These are phyloP conservation scores for Rhodosporidiobolus sp. DNA, from an alignment of 768 basidiomycete genomes.

Conservation along the genomic window DNA sequence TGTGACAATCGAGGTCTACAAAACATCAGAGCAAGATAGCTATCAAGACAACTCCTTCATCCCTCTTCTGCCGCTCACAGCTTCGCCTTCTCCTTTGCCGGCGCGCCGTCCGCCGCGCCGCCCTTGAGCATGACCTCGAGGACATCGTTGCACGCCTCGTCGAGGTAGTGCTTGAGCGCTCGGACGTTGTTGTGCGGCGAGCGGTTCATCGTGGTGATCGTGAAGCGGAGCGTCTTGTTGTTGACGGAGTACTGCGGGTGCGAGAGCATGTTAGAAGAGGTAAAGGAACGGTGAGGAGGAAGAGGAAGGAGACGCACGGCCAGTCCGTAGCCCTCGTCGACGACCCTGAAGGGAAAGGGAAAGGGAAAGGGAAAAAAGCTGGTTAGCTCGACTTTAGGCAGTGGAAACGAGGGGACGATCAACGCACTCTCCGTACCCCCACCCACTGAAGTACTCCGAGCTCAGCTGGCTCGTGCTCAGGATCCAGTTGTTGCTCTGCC, in stretches of 20 bases:
- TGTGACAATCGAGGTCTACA: no score
- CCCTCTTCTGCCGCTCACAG: neutral
- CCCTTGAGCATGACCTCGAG: conserved; percentile 71
- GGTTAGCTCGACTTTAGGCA: no score
- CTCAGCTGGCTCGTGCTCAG: conserved; percentile 84
- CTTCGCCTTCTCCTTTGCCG: conserved; percentile 25
- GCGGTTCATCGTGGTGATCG: conserved; percentile 60
- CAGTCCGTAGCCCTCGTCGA: conserved; percentile 41
- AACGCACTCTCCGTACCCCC: conserved; percentile 91
- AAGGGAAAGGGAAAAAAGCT: neutral
- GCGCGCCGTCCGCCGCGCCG: conserved; percentile 4
- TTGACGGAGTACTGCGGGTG: conserved; percentile 68
- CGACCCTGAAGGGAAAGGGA: neutral
- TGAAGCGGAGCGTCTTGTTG: conserved; percentile 80
- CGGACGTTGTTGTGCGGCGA: conserved; percentile 53
- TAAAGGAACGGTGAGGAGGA: neutral
- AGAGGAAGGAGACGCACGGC: neutral
- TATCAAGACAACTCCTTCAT: no score
- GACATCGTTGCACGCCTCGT: conserved; percentile 75
- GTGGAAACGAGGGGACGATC: neutral
- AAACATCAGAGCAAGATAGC: no score
- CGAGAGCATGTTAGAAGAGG: no score
- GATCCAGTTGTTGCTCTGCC: conserved; percentile 80
- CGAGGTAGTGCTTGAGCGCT: conserved; percentile 62
- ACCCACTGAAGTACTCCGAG: conserved; percentile 77